Base-by-base conservation (phyloP, 495 filamentous ascomycete species). In the Trichoderma erinaceum region DNA sequence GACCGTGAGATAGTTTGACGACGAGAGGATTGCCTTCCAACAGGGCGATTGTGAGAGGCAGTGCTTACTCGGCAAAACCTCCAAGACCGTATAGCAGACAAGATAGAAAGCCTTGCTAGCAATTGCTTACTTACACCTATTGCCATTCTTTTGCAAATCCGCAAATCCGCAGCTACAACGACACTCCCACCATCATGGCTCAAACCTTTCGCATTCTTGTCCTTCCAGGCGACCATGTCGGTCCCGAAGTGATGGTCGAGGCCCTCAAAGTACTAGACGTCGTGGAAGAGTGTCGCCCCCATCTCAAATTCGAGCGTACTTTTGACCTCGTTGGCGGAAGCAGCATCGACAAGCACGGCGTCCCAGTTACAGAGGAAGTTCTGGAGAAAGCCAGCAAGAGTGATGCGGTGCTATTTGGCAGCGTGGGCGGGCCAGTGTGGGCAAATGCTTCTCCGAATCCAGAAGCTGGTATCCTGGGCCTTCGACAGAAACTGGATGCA, bases 171-270 rank as follows among this genome's bases (percentile, higher is more conserved):
- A 21, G 27, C 29, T 27, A 50, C 38, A 66, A 61, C 4, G 4
- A 4, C 4, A 29, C 29, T 29, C n/a, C n/a, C n/a, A 70, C 32
- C 66, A 25, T n/a, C 67, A 73, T 71, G 43, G 56, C 41, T 66
- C 35, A 68, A 18, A 72, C 64, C 16, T 78, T 78, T 76, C 82
- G 79, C 10, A 82, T 86, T 72, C 83, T 85, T 63, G 69, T 84
- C 66, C 79, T 86, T 23, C 81, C 82, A 4, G 84, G 82, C 69
- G 84, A 86, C 68, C 81, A 83, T 66, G 82, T 86, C 71, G 84
- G 84, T 41, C 83, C 83, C 0, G 84, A 86, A 70, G 78, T 86
- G 46, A 84, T 84, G 74, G 66, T 75, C 46, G 83, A 85, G 72
- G 83, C 83, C 48, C 72, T 81, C 63, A 83, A 83, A 70, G 77